Evolutionary conservation across 148 eudicot genomes (phyloP).

Genomic region (Polygonum aviculare): DNA sequence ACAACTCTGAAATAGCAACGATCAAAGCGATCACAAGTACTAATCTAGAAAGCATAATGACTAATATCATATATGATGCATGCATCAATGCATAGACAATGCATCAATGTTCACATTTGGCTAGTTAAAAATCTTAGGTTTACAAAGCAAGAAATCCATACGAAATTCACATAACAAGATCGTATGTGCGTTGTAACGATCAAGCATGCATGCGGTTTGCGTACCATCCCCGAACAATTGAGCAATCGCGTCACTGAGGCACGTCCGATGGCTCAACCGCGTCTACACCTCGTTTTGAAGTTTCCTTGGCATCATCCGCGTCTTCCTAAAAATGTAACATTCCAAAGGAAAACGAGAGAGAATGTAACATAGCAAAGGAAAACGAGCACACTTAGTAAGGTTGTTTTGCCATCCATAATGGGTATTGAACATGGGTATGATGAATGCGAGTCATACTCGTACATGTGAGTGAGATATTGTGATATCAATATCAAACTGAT

Average conservation of each 20-base stretch:
- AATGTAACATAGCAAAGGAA: too few species aligned
- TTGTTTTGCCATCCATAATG: too few species aligned
- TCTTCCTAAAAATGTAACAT: conserved; percentile 36
- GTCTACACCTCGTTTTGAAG: conserved; percentile 19
- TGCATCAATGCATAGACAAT: background rate
- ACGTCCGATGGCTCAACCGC: background rate
- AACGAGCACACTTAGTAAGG: too few species aligned
- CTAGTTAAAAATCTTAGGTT: background rate
- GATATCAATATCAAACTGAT: background rate
- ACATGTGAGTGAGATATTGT: too few species aligned
- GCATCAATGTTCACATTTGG: background rate
- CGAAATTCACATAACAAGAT: background rate
- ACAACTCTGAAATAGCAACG: background rate
- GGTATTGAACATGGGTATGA: too few species aligned
- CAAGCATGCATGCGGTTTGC: background rate
- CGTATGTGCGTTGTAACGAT: background rate
- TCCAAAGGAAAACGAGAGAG: background rate
- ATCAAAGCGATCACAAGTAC: background rate
- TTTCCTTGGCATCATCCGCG: conserved; percentile 61
- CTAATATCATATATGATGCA: background rate
- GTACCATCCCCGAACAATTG: background rate
- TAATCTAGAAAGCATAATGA: background rate
- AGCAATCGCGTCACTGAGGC: background rate
- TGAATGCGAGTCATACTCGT: too few species aligned
- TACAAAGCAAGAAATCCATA: background rate